Evolutionary conservation across 768 basidiomycete genomes (phyloP).

Genomic region (Tylopilus intermedius): DNA sequence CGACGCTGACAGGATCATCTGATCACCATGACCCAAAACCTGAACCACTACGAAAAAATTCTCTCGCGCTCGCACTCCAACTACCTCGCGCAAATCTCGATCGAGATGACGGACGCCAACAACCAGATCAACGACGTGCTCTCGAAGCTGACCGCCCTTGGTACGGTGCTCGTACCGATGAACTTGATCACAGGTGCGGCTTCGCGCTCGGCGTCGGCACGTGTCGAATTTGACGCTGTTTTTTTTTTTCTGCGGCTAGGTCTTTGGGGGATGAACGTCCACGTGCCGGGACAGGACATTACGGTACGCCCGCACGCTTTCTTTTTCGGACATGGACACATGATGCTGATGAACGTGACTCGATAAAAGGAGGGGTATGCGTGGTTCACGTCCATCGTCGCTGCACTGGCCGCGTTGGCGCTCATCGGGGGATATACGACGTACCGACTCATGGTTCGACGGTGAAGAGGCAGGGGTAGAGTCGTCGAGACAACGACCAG

Average conservation of each 20-base stretch:
- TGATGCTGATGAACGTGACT: neutral
- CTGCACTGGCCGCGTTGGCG: conserved; percentile 74
- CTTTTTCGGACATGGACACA: neutral
- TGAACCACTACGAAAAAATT: conserved; percentile 99
- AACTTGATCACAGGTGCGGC: conserved; percentile 87
- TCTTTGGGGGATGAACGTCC: conserved; percentile 99
- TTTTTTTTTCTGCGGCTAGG: conserved; percentile 37
- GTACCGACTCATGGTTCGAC: conserved; percentile 67
- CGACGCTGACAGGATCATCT: conserved; percentile 69
- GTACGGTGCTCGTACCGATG: conserved; percentile 96
- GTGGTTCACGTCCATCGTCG: conserved; percentile 91
- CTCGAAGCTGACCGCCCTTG: conserved; percentile 92
- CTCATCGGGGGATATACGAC: conserved; percentile 74
- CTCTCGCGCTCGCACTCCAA: conserved; percentile 98
- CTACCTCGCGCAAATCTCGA: conserved; percentile 98
- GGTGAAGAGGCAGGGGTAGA: conserved; percentile 11
- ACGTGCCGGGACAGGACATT: conserved; percentile 81
- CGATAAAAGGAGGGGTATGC: conserved; percentile 42
- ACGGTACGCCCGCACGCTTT: conserved; percentile 26
- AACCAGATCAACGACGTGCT: conserved; percentile 99
- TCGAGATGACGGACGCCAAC: conserved; percentile 99
- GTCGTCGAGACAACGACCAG: neutral
- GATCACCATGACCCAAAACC: conserved; percentile 99
- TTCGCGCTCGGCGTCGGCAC: no score
- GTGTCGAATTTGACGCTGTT: neutral